These are phyloP conservation scores for Globisporangium paddicum DNA, from an alignment of 352 stramenopile genomes.

Conservation along the genomic window DNA sequence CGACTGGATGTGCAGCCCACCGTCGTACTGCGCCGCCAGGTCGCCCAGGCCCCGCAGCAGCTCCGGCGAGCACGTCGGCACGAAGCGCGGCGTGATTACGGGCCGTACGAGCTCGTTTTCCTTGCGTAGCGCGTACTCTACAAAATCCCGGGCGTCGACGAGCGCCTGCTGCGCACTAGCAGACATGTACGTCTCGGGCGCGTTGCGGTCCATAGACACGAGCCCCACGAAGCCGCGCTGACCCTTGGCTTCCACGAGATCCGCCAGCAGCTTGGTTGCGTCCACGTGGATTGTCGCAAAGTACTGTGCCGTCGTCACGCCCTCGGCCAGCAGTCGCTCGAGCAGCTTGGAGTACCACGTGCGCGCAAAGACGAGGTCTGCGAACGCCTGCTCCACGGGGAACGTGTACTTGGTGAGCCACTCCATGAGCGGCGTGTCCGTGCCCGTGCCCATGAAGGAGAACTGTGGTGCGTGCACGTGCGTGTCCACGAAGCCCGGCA, in stretches of 20 bases:
- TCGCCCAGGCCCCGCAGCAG: slow-evolving; percentile 72
- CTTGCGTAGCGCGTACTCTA: slow-evolving; percentile 54
- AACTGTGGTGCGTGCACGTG: slow-evolving; percentile 93
- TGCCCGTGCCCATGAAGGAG: slow-evolving; percentile 84
- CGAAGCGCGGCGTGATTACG: slow-evolving; percentile 87
- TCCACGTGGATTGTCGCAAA: slow-evolving; percentile 87
- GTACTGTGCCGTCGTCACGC: slow-evolving; percentile 89
- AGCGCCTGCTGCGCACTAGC: slow-evolving; percentile 48
- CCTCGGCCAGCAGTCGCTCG: slow-evolving; percentile 59
- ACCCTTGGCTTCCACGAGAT: slow-evolving; percentile 54
- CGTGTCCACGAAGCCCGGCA: slow-evolving; percentile 89
- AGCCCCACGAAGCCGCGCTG: slow-evolving; percentile 87
- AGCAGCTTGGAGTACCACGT: slow-evolving; percentile 76
- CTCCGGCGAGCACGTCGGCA: slow-evolving; percentile 82
- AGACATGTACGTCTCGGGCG: slow-evolving; percentile 70
- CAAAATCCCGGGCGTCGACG: slow-evolving; percentile 64
- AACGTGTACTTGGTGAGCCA: slow-evolving; percentile 93
- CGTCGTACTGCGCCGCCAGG: slow-evolving; percentile 54
- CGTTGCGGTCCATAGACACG: slow-evolving; percentile 91
- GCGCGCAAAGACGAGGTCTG: slow-evolving; percentile 38
- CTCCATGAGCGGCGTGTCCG: slow-evolving; percentile 86
- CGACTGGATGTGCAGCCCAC: slow-evolving; percentile 69
- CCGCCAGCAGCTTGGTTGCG: slow-evolving; percentile 69
- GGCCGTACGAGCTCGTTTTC: slow-evolving; percentile 55
- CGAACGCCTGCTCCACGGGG: slow-evolving; percentile 73